Evolutionary conservation across 106 monocot genomes (phyloP), one percentile per base, ranked within the genome.

Genomic region (Dendrobium officinale): DNA sequence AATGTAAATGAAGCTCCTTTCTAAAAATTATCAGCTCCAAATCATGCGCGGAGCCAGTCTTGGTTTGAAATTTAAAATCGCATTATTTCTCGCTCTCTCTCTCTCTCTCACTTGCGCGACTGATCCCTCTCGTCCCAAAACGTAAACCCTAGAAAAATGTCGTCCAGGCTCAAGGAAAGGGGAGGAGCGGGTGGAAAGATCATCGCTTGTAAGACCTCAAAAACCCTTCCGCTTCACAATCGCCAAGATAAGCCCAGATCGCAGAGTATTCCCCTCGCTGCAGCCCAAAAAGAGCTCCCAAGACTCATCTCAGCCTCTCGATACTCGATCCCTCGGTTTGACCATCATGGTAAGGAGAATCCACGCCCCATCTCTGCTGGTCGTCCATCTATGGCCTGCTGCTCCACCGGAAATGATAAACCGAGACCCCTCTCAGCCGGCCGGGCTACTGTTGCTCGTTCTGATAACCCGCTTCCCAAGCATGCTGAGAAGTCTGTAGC

Each of bases 81-180:
- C 51, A 51, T 51, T 51, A 0, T 73, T 19, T 20, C 73, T 42
- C 42, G 2, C 41, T 42, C 73, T 1, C 73, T 73, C 70, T 73
- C 42, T 73, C 73, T 42, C 9, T 8, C 22, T 15, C 31, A 31
- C 31, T 31, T 31, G 31, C 31, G 31, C 19, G 16, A 26, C 4
- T 45, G 18, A 43, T 70, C 72, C 42, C 15, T 26, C 75, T 49
- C 55, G 0, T 33, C 48, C 54, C 24, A 66, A 81, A 80, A 40
- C 84, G 79, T 73, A 80, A 82, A 64, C 82, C 82, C 58, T 24
- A 70, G 55, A 68, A 20, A 24, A 43, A 90, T 89, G 88, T 72
- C 89, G 18, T 85, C 89, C 41, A 58, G 91, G 66, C 55, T 94
- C 59, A 94, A 92, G 82, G 96, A 92, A 42, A 78, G 96, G 8